phyloP scores from a whole-genome alignment of 140 eudicot species.

The Erigeron philadelphicus region DNA sequence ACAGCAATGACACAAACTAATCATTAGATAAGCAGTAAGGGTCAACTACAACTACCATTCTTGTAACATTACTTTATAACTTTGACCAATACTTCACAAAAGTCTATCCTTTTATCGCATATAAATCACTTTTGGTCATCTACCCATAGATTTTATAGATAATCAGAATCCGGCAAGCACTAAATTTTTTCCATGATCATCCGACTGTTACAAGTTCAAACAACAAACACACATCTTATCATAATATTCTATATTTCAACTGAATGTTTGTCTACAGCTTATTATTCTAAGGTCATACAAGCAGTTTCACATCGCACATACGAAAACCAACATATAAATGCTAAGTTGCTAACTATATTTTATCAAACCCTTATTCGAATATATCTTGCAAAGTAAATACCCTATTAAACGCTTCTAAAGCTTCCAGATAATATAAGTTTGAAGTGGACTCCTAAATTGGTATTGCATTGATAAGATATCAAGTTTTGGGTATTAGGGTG shows the following conservation, averaged over 20 bases:
- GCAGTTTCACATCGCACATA: neutral
- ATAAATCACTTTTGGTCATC: too few species aligned
- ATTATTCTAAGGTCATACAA: neutral
- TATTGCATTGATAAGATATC: neutral
- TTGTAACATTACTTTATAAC: neutral
- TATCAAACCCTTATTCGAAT: neutral
- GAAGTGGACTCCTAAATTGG: neutral
- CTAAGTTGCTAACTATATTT: neutral
- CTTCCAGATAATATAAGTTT: neutral
- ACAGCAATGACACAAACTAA: neutral
- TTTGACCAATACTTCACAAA: neutral
- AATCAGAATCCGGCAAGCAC: neutral
- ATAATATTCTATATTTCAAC: neutral
- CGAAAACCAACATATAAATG: neutral
- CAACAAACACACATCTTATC: neutral
- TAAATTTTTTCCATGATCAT: neutral
- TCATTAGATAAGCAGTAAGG: neutral
- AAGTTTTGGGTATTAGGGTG: neutral
- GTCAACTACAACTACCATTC: neutral
- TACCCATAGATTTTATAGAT: too few species aligned
- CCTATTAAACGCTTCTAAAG: neutral
- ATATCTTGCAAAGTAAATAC: neutral
- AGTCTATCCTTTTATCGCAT: neutral
- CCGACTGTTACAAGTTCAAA: neutral
- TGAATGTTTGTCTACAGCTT: neutral